Evolutionary conservation across 2,329 filamentous ascomycete genomes (phyloP).

Genomic region (Chaetomiaceae sp.): DNA sequence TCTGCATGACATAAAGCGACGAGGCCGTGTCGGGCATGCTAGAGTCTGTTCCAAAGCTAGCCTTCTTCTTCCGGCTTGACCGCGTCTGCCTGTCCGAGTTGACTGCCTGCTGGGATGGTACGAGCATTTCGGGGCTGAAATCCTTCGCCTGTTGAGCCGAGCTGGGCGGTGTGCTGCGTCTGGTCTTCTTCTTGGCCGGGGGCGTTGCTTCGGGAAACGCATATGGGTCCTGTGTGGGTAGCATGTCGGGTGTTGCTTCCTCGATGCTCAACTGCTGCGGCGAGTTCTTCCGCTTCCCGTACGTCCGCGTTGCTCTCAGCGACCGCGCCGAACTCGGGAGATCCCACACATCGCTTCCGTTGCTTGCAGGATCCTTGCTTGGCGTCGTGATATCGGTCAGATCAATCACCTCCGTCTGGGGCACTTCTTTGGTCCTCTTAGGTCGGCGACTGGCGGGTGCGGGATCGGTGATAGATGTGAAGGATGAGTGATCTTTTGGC

Average conservation of each 20-base stretch:
- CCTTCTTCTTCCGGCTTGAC: conserved; percentile 4
- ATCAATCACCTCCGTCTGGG: conserved; percentile 19
- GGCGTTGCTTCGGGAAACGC: conserved; percentile 19
- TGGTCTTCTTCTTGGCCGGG: conserved; percentile 8
- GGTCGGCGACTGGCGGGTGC: conserved; percentile 12
- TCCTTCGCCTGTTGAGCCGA: not conserved
- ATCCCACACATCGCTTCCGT: conserved; percentile 35
- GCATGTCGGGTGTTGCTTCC: not conserved
- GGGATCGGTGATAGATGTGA: conserved; percentile 28
- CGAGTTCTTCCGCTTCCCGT: conserved; percentile 14
- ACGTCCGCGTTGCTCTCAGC: conserved; percentile 6
- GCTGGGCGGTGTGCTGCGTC: conserved; percentile 6
- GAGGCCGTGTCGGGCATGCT: conserved; percentile 12
- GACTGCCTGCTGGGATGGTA: conserved; percentile 3
- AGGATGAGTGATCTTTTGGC: conserved; percentile 2
- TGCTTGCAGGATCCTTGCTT: conserved; percentile 19
- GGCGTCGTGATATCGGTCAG: conserved; percentile 32
- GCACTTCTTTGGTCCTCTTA: conserved; percentile 9
- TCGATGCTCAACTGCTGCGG: conserved; percentile 6
- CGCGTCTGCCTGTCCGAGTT: conserved; percentile 2
- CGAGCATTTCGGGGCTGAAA: conserved; percentile 14
- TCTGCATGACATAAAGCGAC: conserved; percentile 29
- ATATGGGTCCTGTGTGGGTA: conserved; percentile 19
- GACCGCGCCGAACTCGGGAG: conserved; percentile 32
- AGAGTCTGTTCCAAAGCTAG: not conserved